Evolutionary conservation across 257 asterid genomes (phyloP), one percentile per base, ranked within the genome.

Genomic region (Solanum appendiculatum): DNA sequence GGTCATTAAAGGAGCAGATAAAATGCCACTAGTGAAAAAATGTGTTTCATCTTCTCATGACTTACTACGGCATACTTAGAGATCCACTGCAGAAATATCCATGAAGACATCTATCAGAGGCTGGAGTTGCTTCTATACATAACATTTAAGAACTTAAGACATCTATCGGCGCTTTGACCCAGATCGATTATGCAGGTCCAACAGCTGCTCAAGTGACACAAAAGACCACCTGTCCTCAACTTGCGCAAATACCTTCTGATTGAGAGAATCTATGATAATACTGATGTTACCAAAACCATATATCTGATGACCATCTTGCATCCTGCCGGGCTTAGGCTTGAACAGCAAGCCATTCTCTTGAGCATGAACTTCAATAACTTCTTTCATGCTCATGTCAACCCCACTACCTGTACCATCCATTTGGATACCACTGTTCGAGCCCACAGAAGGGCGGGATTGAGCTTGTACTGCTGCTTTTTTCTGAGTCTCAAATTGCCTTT

Each of bases 231-330:
- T 88, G 29, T 94, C 98, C 69, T 95, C 98, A 16, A 68, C 88
- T 87, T 91, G 98, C 5, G 99, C 94, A 91, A 88, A 92, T 85
- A 95, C 93, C 90, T 93, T 92, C 88, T 87, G 89, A 87, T 97
- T 95, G 83, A 92, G 93, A 63, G 94, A 83, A 90, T 97, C 99
- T 70, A 97, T 82, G 5, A 91, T 90, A 87, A 97, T 91, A 90
- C 95, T 94, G 46, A 94, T 87, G 87, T 90, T 93, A 88, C 99
- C 99, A 91, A 91, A 97, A 16, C 96, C 96, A 85, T 95, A 95
- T 74, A 97, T 94, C 88, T 95, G 99, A 86, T 87, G 93, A 42
- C 98, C 99, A 87, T 95, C 97, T 58, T 94, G 98, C 86, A 91
- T 92, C 87, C 98, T 92, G 51, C 98, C 98, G 42, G 98, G 97